These are phyloP conservation scores for Ceratocystis eucalypticola DNA, from an alignment of 2,329 filamentous ascomycete genomes.

Conservation along the genomic window DNA sequence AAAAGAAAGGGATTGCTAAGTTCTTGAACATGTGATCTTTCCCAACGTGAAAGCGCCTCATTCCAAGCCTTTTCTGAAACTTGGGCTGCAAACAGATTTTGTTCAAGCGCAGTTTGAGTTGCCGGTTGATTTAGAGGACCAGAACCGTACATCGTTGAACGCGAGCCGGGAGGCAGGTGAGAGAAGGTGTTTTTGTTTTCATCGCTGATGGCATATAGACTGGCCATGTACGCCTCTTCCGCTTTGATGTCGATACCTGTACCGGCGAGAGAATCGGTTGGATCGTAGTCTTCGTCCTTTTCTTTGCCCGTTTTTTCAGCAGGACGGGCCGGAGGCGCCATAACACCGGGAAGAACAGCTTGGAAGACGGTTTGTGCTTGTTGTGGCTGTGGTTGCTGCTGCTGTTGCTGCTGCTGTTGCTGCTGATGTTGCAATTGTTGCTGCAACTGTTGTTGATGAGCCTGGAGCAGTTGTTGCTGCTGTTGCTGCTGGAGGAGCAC, in stretches of 20 bases:
- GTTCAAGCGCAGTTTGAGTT: slow-evolving; percentile 30
- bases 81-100: slow-evolving; percentile 51
- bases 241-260: slow-evolving; percentile 79
- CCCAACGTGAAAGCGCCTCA: slow-evolving; percentile 48
- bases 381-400: not conserved
- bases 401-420: not conserved
- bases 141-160: slow-evolving; percentile 48
- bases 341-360: slow-evolving; percentile 29
- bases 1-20: slow-evolving; percentile 60
- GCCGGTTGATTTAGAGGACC: slow-evolving; percentile 52
- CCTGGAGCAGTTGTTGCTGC: slow-evolving; percentile 11
- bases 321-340: slow-evolving; percentile 48
- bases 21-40: slow-evolving; percentile 50
- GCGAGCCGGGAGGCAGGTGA: slow-evolving; percentile 41
- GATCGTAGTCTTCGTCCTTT: slow-evolving; percentile 54
- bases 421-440: slow-evolving; percentile 6
- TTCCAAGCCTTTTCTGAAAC: slow-evolving; percentile 52
- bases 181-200: slow-evolving; percentile 28
- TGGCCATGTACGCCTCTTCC: slow-evolving; percentile 69
- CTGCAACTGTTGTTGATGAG: slow-evolving; percentile 9
- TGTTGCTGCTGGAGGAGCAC: slow-evolving; percentile 10
- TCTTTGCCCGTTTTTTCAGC: slow-evolving; percentile 50
- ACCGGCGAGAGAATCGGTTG: slow-evolving; percentile 69
- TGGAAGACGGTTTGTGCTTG: slow-evolving; percentile 11
- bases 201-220: slow-evolving; percentile 35